Base-by-base conservation (phyloP, 257 asterid species). In the Anisodus acutangulus region DNA sequence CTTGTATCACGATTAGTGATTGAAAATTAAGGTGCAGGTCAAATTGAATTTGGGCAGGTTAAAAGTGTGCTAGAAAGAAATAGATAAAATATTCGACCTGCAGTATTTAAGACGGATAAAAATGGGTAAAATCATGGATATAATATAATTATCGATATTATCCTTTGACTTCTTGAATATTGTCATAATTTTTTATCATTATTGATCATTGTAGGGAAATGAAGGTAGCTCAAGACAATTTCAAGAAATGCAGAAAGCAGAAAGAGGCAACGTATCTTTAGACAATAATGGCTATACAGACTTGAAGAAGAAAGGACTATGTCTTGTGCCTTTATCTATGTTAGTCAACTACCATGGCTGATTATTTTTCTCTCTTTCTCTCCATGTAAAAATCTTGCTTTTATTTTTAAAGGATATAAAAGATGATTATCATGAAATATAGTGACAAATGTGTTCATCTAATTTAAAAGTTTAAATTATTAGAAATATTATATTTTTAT, bases 311-410 rank as follows among this genome's bases (percentile, higher is more conserved):
- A 91, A 85, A 66, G 95, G 95, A 51, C 67, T 91, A 4, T 93
- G 94, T 84, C 82, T 91, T 78, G 86, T 93, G 88, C 95, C 95
- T 17, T 76, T 90, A 81, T 92, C 97, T 59, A 83, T 88, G 59
- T 80, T 92, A 57, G 76, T 88, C 22, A 79, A 90, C 67, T 88
- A 90, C 76, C 55, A 86, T 6, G 90, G 87, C 9, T 88, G 84
- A 86, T 82, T 6, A 22, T 22, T 63, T 63, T 63, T 22, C 68
- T 22, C 39, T 63, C 71, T 31, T 5, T 31, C 8, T 66, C 70
- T 26, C 4, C 70, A 66, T 66, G 71, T 66, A 66, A 64, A 11
- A 64, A 31, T 31, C 9, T 64, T 64, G 39, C 2, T 64, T 66
- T 31, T 22, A 11, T 11, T 66, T 66, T 31, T 12, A 31, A 66